A percentile compares a stretch with the other conserved stretches of the same genome.
Conservation (phyloP, 768 basidiomycete genomes). For the Macrolepiota dolichaula region DNA sequence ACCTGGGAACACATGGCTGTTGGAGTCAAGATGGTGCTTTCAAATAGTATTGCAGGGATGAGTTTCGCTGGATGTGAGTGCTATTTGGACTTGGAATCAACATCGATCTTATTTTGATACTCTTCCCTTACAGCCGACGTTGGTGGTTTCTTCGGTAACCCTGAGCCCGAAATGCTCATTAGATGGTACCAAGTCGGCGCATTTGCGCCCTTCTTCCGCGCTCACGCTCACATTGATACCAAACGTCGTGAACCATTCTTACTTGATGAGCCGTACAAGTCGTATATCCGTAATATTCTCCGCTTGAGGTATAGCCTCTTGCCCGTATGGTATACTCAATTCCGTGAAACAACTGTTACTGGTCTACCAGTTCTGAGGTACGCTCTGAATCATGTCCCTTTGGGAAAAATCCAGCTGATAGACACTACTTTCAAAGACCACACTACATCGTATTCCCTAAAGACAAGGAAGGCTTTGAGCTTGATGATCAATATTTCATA, state of each 20-base stretch:
- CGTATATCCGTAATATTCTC: conserved; percentile 74
- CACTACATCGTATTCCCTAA: conserved; percentile 94
- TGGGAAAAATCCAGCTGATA: not conserved
- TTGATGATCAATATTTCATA: conserved; percentile 95
- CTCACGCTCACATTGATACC: conserved; percentile 96
- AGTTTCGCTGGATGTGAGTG: conserved; percentile 84
- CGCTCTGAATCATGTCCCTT: conserved; percentile 12
- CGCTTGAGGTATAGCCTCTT: conserved; percentile 83
- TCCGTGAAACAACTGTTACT: conserved; percentile 79
- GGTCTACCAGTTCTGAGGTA: conserved; percentile 85
- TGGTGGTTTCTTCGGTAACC: conserved; percentile 98
- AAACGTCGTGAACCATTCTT: conserved; percentile 97
- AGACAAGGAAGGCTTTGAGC: conserved; percentile 77
- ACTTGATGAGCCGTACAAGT: conserved; percentile 84
- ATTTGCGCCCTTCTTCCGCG: conserved; percentile 97
- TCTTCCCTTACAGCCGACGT: conserved; percentile 71
- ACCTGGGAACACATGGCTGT: conserved; percentile 98
- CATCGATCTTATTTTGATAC: conserved; percentile 1
- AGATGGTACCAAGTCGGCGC: conserved; percentile 97
- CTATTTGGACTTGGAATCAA: not conserved
- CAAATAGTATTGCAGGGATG: conserved; percentile 88
- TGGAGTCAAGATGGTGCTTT: conserved; percentile 89
- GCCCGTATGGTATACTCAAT: conserved; percentile 97
- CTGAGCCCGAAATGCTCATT: conserved; percentile 89
- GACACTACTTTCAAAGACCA: conserved; percentile 52